Evolutionary conservation across 2,329 filamentous ascomycete species (phyloP), one percentile per base, ranked within the genome.

Genomic region (Xylariaceae sp.): DNA sequence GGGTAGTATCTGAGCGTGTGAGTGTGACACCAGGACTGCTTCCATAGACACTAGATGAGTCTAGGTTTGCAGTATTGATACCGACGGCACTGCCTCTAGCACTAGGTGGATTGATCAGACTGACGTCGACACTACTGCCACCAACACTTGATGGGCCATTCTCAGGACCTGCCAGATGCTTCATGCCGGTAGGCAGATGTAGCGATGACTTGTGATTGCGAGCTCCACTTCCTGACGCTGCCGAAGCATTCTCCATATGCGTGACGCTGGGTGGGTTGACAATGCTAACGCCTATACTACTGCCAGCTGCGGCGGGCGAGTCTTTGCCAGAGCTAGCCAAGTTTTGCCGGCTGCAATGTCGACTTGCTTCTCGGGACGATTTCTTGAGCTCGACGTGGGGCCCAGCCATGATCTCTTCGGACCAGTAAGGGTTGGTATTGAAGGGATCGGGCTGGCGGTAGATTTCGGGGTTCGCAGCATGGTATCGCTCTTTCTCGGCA

Each of bases 391-490:
- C 47, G 44, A 62, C 54, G 31, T 62, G 59, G 2, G 92, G 92
- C 0, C 92, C 92, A 72, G 92, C 80, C 56, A 77, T 78, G 59
- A 97, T 95, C 70, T 97, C 92, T 66, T 94, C 88, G 31, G 81
- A 76, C 92, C 92, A 97, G 71, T 89, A 90, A 12, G 87, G 86
- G 64, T 97, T 97, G 28, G 90, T 96, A 64, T 86, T 87, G 63
- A 90, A 94, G 1, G 90, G 89, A 42, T 84, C 83, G 1, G 88
- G 91, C 63, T 97, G 91, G 46, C 84, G 79, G 69, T 96, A 94
- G 11, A 84, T 71, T 39, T 82, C 83, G 0, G 89, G 89, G 66
- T 91, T 83, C 58, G 90, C 83, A 49, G 79, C 80, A 60, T 88
- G 81, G 52, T 85, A 71, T 53, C 77, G 81, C 42, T 80, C 78